Base-by-base conservation (phyloP, 495 filamentous ascomycete genomes). In the Xylaria cubensis region DNA sequence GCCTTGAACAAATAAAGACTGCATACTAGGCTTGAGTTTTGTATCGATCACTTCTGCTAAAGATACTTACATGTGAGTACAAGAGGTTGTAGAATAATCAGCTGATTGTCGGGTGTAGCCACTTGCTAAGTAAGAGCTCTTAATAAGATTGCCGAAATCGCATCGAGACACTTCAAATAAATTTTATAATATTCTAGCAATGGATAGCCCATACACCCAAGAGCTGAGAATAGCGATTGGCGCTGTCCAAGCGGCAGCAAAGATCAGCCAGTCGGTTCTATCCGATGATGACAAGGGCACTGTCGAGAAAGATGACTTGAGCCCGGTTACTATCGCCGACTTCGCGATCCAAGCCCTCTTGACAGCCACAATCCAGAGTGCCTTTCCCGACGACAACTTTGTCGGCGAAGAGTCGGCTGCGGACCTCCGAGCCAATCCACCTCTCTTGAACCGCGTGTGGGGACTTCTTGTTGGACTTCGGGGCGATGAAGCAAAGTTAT, bases 281-380 rank as follows among this genome's bases (percentile, higher is more conserved):
- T 69, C 73, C 10, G 63, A 72, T 17, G 73, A 76, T 24, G 76
- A 82, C 70, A 80, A 80, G 53, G 80, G 78, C 36, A 75, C 72
- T 36, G 69, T 85, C 26, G 78, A 80, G 61, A 92, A 92, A 75
- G 84, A 82, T 67, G 90, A 92, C 73, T 79, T 84, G 9, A 88
- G 84, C 34, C 89, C 89, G 8, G 90, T 92, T 36, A 92, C 90
- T 2, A 84, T 91, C n/a, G 89, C 88, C 75, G 90, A 92, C 73
- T 91, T 91, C 74, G 90, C 88, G 66, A 87, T 90, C 51, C 90
- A 92, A 77, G 88, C 89, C 24, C 80, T 91, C 4, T 85, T 92
- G 32, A 88, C 90, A 58, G 81, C 82, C 44, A 87, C 87, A 0
- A 77, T 92, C 41, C 82, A 85, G 70, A 63, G 78, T 56, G 79